Evolutionary conservation across 306 rosid species (phyloP), one percentile per base, ranked within the genome.

Genomic region (Lathyrus tuberosus): DNA sequence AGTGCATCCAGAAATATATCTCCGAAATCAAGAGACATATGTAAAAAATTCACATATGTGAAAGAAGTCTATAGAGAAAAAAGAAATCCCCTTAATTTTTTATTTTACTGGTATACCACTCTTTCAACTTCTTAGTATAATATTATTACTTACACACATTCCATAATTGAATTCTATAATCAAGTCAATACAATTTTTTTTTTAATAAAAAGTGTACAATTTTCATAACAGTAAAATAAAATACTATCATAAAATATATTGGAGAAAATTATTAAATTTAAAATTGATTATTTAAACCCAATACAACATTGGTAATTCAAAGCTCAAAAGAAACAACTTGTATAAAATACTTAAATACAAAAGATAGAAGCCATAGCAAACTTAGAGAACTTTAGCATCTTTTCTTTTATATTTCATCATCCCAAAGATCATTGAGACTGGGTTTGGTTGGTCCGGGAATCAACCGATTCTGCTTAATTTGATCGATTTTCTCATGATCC

Each of bases 371-470:
- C 3, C 0, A 0, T 6, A 31, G 15, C 8, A 69, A 35, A 5
- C 3, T 5, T 42, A n/a, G 24, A 14, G 2, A 13, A 14, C 1
- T 62, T 10, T 22, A 13, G 30, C 41, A 28, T 28, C 3, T 57
- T 3, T 30, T 14, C 0, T 10, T 10, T 54, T 26, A 77, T 9
- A 64, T 70, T 18, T 82, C 22, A 10, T 78, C 88, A 74, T 87
- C 89, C 71, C 73, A 87, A 0, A 85, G 74, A 35, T 87, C 85
- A 6, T 11, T 5, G 57, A 82, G 75, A 2, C 75, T 62, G 2
- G 93, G 84, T 40, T 87, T 79, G 78, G 83, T 85, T 12, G 93
- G 90, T 75, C 85, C 90, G 31, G 35, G 26, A 66, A 61, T 78
- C 70, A 75, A 71, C 65, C 86, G 86, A 24, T 12, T 73, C 66